Conservation (phyloP, 176 grass and related monocot genomes). For the Eragrostis curvula region DNA sequence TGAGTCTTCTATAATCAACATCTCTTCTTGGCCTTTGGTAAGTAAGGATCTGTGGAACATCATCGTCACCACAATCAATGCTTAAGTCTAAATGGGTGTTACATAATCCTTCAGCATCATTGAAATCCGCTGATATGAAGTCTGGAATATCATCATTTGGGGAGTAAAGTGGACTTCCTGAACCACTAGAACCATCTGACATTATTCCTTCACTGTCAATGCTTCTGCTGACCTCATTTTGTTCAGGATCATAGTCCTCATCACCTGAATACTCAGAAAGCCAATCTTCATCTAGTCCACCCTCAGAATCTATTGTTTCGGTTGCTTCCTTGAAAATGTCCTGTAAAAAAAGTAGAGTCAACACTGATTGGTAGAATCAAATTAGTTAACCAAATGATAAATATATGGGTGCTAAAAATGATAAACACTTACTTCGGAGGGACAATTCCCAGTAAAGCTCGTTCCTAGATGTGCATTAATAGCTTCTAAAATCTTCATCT, state of each 20-base stretch:
- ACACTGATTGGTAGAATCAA: conserved; percentile 11
- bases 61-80: conserved; percentile 57
- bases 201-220: conserved; percentile 54
- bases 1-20: conserved; percentile 93
- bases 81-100: conserved; percentile 39
- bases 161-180: conserved; percentile 66
- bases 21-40: conserved; percentile 62
- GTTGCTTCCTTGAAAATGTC: conserved; percentile 94
- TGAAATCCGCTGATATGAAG: conserved; percentile 57
- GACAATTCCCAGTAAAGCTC: conserved; percentile 57
- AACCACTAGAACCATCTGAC: conserved; percentile 65
- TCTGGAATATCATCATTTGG: conserved; percentile 68
- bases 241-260: conserved; percentile 90
- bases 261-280: conserved; percentile 98
- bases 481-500: conserved; percentile 79
- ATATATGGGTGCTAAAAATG: conserved; percentile 26
- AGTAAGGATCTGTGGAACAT: conserved; percentile 53
- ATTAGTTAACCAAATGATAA: conserved; percentile 27
- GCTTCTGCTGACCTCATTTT: conserved; percentile 57
- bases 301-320: conserved; percentile 46
- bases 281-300: conserved; percentile 71
- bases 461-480: conserved; percentile 92
- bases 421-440: conserved; percentile 60
- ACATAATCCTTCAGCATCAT: conserved; percentile 44
- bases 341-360: conserved; percentile 49